Conservation (phyloP, 75 land plant species). For the Azolla pinnata region DNA sequence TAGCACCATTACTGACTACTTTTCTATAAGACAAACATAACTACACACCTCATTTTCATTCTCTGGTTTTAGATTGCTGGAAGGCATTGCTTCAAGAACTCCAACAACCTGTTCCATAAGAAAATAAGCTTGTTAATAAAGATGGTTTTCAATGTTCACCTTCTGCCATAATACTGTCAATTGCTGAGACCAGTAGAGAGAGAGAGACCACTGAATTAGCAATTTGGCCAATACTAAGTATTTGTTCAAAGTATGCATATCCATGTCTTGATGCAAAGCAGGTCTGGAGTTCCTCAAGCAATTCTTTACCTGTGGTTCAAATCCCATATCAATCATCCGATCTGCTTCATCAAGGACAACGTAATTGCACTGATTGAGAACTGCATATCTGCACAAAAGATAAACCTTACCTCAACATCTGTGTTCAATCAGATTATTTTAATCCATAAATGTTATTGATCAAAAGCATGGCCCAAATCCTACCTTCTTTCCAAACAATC, state of each 20-base stretch:
- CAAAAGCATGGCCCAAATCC: no score
- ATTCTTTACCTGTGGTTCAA: conserved; percentile 67
- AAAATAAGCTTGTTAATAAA: background rate
- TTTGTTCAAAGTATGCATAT: no score
- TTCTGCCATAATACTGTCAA: no score
- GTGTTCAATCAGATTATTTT: background rate
- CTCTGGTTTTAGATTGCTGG: conserved; percentile 94
- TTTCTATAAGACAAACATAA: background rate
- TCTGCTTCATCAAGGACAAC: conserved; percentile 98
- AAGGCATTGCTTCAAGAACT: conserved; percentile 94
- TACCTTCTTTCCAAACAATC: conserved; percentile 84
- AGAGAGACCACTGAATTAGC: no score
- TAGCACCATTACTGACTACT: background rate
- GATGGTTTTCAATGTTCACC: background rate
- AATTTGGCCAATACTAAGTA: no score
- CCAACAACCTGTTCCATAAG: conserved; percentile 52
- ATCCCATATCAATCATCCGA: conserved; percentile 99
- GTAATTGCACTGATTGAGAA: conserved; percentile 93
- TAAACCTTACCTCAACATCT: background rate
- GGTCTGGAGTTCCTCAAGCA: no score
- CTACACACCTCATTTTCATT: conserved; percentile 72
- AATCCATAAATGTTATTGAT: no score
- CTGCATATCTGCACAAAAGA: conserved; percentile 50
- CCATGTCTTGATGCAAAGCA: no score
- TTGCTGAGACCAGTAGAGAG: no score